Evolutionary conservation across 306 rosid species (phyloP).

Genomic region (Dryas alaskensis): DNA sequence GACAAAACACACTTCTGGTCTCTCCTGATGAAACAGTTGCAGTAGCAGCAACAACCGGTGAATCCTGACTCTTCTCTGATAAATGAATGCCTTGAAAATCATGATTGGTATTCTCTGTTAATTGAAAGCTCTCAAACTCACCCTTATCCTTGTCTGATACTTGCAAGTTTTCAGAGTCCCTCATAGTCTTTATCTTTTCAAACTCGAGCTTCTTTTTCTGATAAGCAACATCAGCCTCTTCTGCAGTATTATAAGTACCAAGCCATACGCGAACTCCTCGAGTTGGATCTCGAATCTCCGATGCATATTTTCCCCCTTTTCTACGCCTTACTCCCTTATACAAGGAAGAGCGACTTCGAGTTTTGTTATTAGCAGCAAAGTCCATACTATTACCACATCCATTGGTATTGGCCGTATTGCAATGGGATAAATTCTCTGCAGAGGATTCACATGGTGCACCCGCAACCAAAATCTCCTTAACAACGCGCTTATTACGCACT

Average conservation of each 20-base stretch:
- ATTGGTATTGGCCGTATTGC: neutral
- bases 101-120: constrained; percentile 4
- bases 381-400: constrained; percentile 7
- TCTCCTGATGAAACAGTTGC: constrained; percentile 21
- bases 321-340: constrained; percentile 56
- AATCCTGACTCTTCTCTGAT: constrained; percentile 7
- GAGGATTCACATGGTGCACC: constrained; percentile 9
- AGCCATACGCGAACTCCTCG: constrained; percentile 45
- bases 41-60: neutral
- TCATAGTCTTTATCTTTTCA: constrained; percentile 17
- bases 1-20: constrained; percentile 23
- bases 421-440: constrained; percentile 7
- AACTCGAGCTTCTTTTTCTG: constrained; percentile 44
- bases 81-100: neutral
- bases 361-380: constrained; percentile 9
- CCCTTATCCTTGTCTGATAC: constrained; percentile 7
- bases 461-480: constrained; percentile 46
- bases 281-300: constrained; percentile 56
- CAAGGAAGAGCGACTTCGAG: constrained; percentile 26
- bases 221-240: constrained; percentile 55
- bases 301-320: constrained; percentile 56
- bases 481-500: constrained; percentile 28
- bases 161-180: constrained; percentile 9
- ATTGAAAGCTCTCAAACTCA: constrained; percentile 21
- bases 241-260: constrained; percentile 52